Evolutionary conservation across 2,329 filamentous ascomycete species (phyloP), one percentile per base, ranked within the genome.

Genomic region (Balansia obtecta): DNA sequence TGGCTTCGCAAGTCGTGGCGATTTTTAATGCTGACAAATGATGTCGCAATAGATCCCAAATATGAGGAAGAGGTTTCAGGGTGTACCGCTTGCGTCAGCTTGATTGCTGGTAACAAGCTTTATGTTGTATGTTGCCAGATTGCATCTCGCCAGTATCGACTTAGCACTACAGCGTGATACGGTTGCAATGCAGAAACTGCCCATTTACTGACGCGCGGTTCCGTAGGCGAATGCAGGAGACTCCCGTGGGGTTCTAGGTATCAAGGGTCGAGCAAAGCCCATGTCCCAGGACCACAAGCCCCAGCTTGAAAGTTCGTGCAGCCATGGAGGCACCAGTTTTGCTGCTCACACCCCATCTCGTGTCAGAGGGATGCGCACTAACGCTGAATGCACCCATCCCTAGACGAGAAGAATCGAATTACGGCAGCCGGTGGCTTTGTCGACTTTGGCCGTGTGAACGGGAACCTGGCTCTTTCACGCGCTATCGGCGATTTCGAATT

Each of bases 231-330:
- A 98, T 67, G 88, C 93, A 56, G 93, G 93, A 64, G 93, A 98
- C 68, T 98, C 93, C 56, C 83, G 93, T 74, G 88, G 85, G 64
- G 93, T 98, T 27, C 72, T 98, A 57, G 93, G 93, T 61, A 88
- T 98, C 63, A 98, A 97, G 74, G 93, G 93, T 57, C 82, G 93
- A 61, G 93, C 93, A 58, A 98, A 97, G 74, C 93, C 93, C 48
- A 77, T 98, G 53, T 98, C 93, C n/a, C 95, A 95, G 65, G 93
- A 98, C 68, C 93, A 98, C 76, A 98, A 98, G 73, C 93, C 93
- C 41, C 90, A 96, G 68, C 96, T 97, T 60, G 93, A 98, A 79
- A 88, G 89, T 94, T 65, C 52, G 74, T 67, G n/a, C 42, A 27
- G 18, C 42, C 46, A 49, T 39, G 7, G 15, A 37, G 34, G 50